Evolutionary conservation across 176 grass and related monocot genomes (phyloP).

Genomic region (Rhynchospora pubera): DNA sequence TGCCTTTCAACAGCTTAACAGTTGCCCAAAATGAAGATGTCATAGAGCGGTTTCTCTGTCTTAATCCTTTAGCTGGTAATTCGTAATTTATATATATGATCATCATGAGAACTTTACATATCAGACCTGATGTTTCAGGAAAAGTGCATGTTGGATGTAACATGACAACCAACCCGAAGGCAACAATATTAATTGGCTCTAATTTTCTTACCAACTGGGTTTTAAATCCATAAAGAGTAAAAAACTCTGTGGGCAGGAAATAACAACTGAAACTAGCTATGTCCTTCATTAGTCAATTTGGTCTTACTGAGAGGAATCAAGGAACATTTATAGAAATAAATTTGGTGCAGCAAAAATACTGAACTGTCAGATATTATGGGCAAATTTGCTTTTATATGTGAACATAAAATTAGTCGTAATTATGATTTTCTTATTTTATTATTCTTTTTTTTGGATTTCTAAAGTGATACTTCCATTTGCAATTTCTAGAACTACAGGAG

Average conservation of each 20-base stretch:
- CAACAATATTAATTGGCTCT: neutral
- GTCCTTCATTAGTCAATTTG: too few relatives aligned
- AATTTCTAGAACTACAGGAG: conserved; percentile 56
- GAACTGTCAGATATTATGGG: neutral
- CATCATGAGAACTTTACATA: neutral
- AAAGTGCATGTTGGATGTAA: neutral
- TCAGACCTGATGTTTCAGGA: neutral
- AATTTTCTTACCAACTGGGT: neutral
- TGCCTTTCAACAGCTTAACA: conserved; percentile 63
- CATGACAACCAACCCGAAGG: neutral
- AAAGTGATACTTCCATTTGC: neutral
- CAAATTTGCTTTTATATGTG: neutral
- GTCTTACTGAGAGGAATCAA: too few relatives aligned
- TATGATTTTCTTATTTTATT: neutral
- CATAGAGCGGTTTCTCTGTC: conserved; percentile 66
- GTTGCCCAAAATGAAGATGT: conserved; percentile 83
- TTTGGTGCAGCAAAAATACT: neutral
- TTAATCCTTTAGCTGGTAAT: conserved; percentile 69
- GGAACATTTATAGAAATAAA: neutral
- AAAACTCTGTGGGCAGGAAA: neutral
- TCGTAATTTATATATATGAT: conserved; percentile 1
- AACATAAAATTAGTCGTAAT: too few relatives aligned
- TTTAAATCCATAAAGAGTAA: neutral
- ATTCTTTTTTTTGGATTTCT: neutral
- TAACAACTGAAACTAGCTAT: too few relatives aligned